Evolutionary conservation across 345 rosid genomes (phyloP).

Genomic region (Trapa bicornis): DNA sequence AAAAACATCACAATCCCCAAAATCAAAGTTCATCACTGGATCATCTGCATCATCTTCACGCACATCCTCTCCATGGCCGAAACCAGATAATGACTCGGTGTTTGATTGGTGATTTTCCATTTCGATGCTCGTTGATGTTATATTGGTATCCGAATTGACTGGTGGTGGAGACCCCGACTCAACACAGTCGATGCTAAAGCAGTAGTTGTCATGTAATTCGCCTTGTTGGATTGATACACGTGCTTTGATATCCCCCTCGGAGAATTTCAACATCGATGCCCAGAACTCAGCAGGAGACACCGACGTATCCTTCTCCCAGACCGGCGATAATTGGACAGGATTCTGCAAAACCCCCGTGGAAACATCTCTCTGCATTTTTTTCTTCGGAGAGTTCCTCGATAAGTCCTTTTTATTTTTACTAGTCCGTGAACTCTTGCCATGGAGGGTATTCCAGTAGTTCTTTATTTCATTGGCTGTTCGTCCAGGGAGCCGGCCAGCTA

Average conservation of each 20-base stretch:
- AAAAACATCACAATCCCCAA: conserved; percentile 10
- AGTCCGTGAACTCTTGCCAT: conserved; percentile 14
- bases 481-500: conserved; percentile 50
- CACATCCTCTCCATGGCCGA: not conserved
- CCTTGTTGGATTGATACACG: not conserved
- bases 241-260: not conserved
- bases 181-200: not conserved
- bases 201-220: not conserved
- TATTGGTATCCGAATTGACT: not conserved
- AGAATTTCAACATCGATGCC: not conserved
- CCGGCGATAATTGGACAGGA: not conserved
- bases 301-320: not conserved
- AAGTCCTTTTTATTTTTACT: not conserved
- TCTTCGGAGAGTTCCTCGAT: not conserved
- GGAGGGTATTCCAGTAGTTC: conserved; percentile 46
- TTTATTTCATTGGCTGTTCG: conserved; percentile 63
- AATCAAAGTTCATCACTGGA: conserved; percentile 18
- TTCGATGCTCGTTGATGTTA: not conserved
- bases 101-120: not conserved
- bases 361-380: not conserved
- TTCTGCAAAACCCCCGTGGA: not conserved
- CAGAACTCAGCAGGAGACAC: not conserved
- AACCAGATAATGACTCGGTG: not conserved
- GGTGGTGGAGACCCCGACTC: not conserved
- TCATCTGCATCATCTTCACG: not conserved